Base-by-base conservation (phyloP, 495 filamentous ascomycete species). In the Chlorociboria aeruginascens region DNA sequence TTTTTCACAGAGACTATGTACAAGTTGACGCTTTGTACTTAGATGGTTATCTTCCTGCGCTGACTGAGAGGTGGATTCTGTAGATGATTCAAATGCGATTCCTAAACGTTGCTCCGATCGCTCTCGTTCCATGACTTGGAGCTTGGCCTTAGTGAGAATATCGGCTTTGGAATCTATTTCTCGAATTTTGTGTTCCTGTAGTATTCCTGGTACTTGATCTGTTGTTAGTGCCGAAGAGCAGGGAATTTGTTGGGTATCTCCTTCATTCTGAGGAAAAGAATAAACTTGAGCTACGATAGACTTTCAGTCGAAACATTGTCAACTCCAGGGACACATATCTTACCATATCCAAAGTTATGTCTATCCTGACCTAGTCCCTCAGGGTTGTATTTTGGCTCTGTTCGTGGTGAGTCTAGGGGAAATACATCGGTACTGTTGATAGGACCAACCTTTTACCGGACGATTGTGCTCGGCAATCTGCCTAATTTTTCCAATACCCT, bases 111-210 rank as follows among this genome's bases (percentile, higher is more conserved):
- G 36, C 12, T 42, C 45, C 13, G 9, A 13, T 9, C 35, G 37
- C 20, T 45, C 29, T 16, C 36, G 39, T 12, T 55, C 40, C 17
- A 55, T 8, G n/a, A 32, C 48, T 35, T 51, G 30, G 12, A 51
- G 33, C 33, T 47, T 16, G 8, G 32, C 7, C 10, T 30, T 52
- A 1, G 25, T 47, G 0, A 44, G 44, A 17, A 0, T 41, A 1
- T 8, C n/a, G 4, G 25, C 11, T 13, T 11, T 20, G 13, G 16
- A n/a, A 1, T 17, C 8, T 8, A 7, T 25, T 25, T 25, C 20
- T 25, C 20, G 20, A 25, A 25, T 25, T 25, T 4, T 4, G 4
- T 25, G 20, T 25, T 25, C 20, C 20, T 25, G 20, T 25, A 4
- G 20, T 25, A 25, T 25, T 25, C 4, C 20, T 25, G 4, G 20